Conservation (phyloP, 1,284 basidiomycete species). For the Fomes fomentarius region DNA sequence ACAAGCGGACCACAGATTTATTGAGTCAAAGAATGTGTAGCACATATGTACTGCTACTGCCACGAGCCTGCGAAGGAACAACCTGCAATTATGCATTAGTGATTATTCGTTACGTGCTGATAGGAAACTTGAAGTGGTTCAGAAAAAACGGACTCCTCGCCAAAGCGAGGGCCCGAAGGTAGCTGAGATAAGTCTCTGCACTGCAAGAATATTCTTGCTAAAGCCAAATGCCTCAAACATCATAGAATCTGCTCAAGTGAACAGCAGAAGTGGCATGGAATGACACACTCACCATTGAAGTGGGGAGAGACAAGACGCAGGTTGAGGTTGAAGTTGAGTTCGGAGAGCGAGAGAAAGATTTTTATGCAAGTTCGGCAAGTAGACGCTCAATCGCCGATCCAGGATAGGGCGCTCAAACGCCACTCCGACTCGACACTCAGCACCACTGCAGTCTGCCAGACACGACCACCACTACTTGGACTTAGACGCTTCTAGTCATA, state of each 20-base stretch:
- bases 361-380: slow-evolving; percentile 9
- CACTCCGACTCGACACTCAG: neutral
- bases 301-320: neutral
- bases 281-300: neutral
- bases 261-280: too few relatives aligned
- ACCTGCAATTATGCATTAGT: neutral
- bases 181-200: slow-evolving; percentile 67
- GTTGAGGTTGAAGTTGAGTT: neutral
- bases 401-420: slow-evolving; percentile 2
- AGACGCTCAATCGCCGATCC: slow-evolving; percentile 17
- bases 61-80: neutral
- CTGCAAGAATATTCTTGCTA: slow-evolving; percentile 61
- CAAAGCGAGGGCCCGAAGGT: slow-evolving; percentile 58
- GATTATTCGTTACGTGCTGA: too few relatives aligned
- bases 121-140: slow-evolving; percentile 20
- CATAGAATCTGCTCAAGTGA: slow-evolving; percentile 39
- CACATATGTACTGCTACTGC: too few relatives aligned
- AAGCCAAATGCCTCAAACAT: slow-evolving; percentile 95
- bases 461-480: neutral
- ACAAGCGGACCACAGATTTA: too few relatives aligned
- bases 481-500: too few relatives aligned
- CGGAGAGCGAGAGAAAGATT: slow-evolving; percentile 3
- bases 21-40: too few relatives aligned
- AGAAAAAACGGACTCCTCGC: slow-evolving; percentile 42
- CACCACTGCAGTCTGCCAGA: too few relatives aligned